Evolutionary conservation across 768 basidiomycete species (phyloP).

Genomic region (Suillus hirtellus): DNA sequence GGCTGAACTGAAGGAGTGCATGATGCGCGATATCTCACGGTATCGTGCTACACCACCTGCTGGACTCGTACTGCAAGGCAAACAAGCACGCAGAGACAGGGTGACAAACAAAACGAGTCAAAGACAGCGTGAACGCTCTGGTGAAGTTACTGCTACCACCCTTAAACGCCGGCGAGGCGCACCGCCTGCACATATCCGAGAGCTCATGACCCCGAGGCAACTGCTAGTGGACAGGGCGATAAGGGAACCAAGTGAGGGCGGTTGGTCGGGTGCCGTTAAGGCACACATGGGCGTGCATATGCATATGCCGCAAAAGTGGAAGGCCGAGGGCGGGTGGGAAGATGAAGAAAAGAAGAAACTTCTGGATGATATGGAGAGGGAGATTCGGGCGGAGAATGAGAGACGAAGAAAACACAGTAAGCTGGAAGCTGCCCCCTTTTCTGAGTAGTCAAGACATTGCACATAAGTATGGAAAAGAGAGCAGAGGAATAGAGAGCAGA

Average conservation of each 20-base stretch:
- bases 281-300: constrained; percentile 52
- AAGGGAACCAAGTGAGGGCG: constrained; percentile 58
- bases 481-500: neutral
- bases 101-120: constrained; percentile 67
- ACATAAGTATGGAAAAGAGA: neutral
- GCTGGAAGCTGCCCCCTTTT: neutral
- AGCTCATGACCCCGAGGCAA: constrained; percentile 49
- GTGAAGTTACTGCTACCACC: constrained; percentile 56
- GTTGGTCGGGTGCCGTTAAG: constrained; percentile 72
- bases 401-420: constrained; percentile 10
- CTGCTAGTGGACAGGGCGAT: constrained; percentile 51
- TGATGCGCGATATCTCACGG: constrained; percentile 45
- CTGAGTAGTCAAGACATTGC: constrained; percentile 1
- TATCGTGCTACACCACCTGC: constrained; percentile 43
- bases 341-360: constrained; percentile 18
- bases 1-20: constrained; percentile 30
- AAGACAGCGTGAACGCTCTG: constrained; percentile 57
- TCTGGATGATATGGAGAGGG: constrained; percentile 28
- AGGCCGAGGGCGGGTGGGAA: constrained; percentile 34
- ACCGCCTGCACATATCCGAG: constrained; percentile 64
- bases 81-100: constrained; percentile 59
- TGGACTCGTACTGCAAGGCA: constrained; percentile 48
- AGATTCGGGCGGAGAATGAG: constrained; percentile 34
- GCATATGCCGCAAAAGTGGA: constrained; percentile 35
- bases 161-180: constrained; percentile 49